These are phyloP conservation scores for Rhododendron mucronatum DNA, from an alignment of 148 eudicot genomes.

Conservation along the genomic window DNA sequence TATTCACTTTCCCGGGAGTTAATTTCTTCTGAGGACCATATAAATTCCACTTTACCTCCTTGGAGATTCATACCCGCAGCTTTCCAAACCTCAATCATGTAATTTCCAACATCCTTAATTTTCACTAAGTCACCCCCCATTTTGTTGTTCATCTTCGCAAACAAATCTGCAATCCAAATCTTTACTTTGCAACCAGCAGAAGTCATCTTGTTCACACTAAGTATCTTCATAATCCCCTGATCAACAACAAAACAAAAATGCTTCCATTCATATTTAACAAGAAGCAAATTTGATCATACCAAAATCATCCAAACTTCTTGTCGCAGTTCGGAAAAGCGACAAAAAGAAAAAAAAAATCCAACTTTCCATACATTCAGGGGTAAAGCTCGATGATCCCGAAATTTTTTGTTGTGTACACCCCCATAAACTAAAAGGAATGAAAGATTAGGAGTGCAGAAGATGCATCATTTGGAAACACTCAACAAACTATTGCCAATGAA, in stretches of 20 bases:
- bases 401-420: too few relatives aligned
- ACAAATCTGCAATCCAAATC: conserved; percentile 97
- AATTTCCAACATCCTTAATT: conserved; percentile 71
- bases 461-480: not conserved
- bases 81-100: conserved; percentile 91
- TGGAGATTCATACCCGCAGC: conserved; percentile 74
- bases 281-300: not conserved
- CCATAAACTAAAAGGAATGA: not conserved
- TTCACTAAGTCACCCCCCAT: conserved; percentile 91
- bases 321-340: not conserved
- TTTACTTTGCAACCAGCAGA: conserved; percentile 87
- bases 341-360: not conserved
- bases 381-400: too few relatives aligned
- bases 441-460: not conserved
- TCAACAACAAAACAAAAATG: conserved; percentile 12
- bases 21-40: conserved; percentile 81
- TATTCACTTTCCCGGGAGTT: conserved; percentile 66
- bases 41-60: conserved; percentile 67
- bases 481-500: not conserved
- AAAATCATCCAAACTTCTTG: not conserved
- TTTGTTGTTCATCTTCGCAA: conserved; percentile 84
- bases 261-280: not conserved
- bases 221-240: conserved; percentile 89
- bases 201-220: conserved; percentile 79
- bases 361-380: not conserved